Percentiles rank a stretch among this genome's conserved stretches.
Conservation (phyloP, 2,329 filamentous ascomycete species). For the Phaeomoniella chlamydospora region DNA sequence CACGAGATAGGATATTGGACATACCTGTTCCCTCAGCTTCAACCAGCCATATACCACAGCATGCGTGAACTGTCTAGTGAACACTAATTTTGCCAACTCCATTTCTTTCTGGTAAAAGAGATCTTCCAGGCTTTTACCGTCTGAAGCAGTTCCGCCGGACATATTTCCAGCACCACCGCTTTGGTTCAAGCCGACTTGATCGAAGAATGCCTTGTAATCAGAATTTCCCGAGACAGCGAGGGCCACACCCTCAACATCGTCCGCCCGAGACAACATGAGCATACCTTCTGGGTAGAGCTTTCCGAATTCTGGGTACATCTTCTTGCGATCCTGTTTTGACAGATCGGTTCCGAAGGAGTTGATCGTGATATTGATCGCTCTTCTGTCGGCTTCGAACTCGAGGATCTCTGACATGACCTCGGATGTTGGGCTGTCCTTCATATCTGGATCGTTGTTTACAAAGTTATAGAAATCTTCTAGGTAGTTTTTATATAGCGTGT, state of each 20-base stretch:
- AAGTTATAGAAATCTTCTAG: conserved; percentile 95
- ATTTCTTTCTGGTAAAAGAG: conserved; percentile 99
- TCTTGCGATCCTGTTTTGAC: conserved; percentile 83
- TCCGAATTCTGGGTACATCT: conserved; percentile 88
- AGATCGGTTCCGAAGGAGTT: conserved; percentile 98
- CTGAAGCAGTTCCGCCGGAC: conserved; percentile 62
- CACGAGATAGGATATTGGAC: conserved; percentile 14
- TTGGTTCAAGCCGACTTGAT: conserved; percentile 69
- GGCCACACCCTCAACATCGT: conserved; percentile 86
- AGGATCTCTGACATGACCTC: conserved; percentile 94
- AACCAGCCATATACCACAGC: conserved; percentile 97
- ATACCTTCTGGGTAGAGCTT: conserved; percentile 87
- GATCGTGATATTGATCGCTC: conserved; percentile 97
- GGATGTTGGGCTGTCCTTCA: conserved; percentile 74
- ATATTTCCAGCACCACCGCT: conserved; percentile 70
- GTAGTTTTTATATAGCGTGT: conserved; percentile 99
- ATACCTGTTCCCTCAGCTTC: conserved; percentile 88
- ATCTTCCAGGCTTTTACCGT: conserved; percentile 85
- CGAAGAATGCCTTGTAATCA: conserved; percentile 94
- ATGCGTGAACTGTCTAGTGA: conserved; percentile 90
- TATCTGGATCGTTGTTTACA: conserved; percentile 76
- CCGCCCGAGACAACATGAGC: conserved; percentile 83
- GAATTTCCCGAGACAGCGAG: conserved; percentile 83
- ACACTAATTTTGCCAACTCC: conserved; percentile 90
- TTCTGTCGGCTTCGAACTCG: conserved; percentile 89